Conservation (phyloP, 1,139 yeast genomes). For the Pneumocystis wakefieldiae region DNA sequence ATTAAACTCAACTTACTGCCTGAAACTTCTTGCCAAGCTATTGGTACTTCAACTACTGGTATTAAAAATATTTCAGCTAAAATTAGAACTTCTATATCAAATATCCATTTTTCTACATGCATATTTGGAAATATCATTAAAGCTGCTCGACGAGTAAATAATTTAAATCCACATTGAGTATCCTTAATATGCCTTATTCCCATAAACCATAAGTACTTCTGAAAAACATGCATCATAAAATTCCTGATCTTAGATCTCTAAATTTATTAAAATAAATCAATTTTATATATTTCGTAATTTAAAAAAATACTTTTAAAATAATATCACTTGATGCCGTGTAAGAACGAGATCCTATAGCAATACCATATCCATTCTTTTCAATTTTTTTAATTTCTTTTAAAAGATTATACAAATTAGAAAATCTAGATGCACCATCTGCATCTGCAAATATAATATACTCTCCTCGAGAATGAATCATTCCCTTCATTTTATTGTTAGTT, state of each 20-base stretch:
- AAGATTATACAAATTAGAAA: constrained; percentile 50
- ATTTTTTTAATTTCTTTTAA: constrained; percentile 29
- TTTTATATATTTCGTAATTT: background rate
- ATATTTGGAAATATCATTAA: constrained; percentile 61
- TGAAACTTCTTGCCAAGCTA: constrained; percentile 92
- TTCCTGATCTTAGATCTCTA: constrained; percentile 67
- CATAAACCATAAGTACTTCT: constrained; percentile 67
- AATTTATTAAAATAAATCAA: background rate
- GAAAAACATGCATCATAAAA: constrained; percentile 85
- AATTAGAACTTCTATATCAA: constrained; percentile 82
- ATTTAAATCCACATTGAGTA: constrained; percentile 94
- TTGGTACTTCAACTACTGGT: constrained; percentile 60
- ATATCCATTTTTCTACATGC: constrained; percentile 98
- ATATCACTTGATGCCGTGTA: constrained; percentile 96
- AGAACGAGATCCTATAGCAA: constrained; percentile 87
- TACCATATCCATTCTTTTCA: constrained; percentile 31
- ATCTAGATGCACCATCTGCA: constrained; percentile 92
- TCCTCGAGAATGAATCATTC: constrained; percentile 65
- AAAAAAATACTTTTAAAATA: constrained; percentile 46
- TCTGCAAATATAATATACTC: constrained; percentile 72
- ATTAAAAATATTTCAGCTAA: constrained; percentile 61
- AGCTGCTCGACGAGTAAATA: constrained; percentile 62
- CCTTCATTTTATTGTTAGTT: constrained; percentile 22
- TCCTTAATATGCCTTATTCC: constrained; percentile 79
- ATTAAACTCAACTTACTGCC: constrained; percentile 92